Conservation (phyloP, 1,284 basidiomycete genomes). For the Trametes versicolor region DNA sequence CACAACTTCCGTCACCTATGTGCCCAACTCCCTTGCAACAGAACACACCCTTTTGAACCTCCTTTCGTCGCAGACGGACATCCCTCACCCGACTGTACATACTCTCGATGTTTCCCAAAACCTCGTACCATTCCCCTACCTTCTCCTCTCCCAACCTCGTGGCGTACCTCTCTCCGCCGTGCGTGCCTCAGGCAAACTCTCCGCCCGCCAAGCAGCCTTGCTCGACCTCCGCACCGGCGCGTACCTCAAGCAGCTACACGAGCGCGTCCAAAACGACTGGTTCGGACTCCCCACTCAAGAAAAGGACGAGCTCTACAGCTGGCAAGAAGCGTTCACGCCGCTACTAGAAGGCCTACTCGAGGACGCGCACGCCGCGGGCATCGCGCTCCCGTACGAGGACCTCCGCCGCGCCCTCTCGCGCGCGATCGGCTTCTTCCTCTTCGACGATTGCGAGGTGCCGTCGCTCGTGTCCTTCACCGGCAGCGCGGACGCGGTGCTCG, state of each 20-base stretch:
- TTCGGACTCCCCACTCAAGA: constrained; percentile 62
- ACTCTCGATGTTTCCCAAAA: constrained; percentile 33
- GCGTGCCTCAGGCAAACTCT: constrained; percentile 52
- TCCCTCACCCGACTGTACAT: constrained; percentile 38
- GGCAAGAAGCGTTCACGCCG: constrained; percentile 75
- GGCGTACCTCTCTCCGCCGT: constrained; percentile 46
- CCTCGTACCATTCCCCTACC: constrained; percentile 42
- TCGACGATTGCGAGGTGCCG: constrained; percentile 78
- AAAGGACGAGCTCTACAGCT: constrained; percentile 60
- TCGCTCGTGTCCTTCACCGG: constrained; percentile 70
- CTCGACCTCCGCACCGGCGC: constrained; percentile 67
- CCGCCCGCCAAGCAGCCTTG: constrained; percentile 51
- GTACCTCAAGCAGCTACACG: constrained; percentile 68
- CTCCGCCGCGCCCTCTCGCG: constrained; percentile 64
- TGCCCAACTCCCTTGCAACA: constrained; percentile 41
- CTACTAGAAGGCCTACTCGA: constrained; percentile 65
- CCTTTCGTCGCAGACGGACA: constrained; percentile 36
- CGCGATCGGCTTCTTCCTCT: constrained; percentile 77
- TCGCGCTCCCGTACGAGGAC: constrained; percentile 51
- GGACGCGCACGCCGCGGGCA: constrained; percentile 35
- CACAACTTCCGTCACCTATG: constrained; percentile 23
- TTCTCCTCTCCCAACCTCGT: constrained; percentile 40
- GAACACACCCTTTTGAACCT: constrained; percentile 41
- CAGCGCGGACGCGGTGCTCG: constrained; percentile 60
- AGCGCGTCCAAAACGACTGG: constrained; percentile 73